These are phyloP conservation scores for Starmerella apicola DNA, from an alignment of 805 yeast genomes.

Conservation along the genomic window DNA sequence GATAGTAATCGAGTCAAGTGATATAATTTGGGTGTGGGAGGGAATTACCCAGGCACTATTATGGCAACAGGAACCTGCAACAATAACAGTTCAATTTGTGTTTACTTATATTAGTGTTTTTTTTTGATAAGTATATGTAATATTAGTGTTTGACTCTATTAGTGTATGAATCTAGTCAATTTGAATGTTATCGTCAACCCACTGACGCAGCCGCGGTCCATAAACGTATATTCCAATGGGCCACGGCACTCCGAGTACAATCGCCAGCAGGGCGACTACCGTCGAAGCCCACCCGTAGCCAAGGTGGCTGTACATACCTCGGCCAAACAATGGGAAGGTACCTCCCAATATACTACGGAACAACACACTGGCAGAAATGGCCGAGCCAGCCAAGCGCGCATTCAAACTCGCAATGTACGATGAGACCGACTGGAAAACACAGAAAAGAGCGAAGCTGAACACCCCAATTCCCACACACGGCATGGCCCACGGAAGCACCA, in stretches of 20 bases:
- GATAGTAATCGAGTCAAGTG: too few relatives aligned
- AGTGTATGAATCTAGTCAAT: too few relatives aligned
- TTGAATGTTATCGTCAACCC: conserved; percentile 37
- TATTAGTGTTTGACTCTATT: too few relatives aligned
- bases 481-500: conserved; percentile 46
- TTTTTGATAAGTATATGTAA: too few relatives aligned
- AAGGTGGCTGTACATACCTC: conserved; percentile 40
- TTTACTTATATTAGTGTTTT: too few relatives aligned
- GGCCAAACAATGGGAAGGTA: conserved; percentile 54
- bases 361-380: conserved; percentile 56
- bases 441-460: conserved; percentile 47
- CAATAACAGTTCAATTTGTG: too few relatives aligned
- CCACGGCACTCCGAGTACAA: conserved; percentile 50
- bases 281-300: conserved; percentile 67
- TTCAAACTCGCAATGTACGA: conserved; percentile 61
- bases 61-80: too few relatives aligned
- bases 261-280: conserved; percentile 44
- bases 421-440: conserved; percentile 54
- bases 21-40: too few relatives aligned
- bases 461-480: conserved; percentile 49
- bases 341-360: conserved; percentile 58
- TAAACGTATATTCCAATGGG: conserved; percentile 46
- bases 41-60: too few relatives aligned
- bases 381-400: conserved; percentile 53
- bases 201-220: conserved; percentile 45